Base-by-base conservation (phyloP, 2,329 filamentous ascomycete genomes). In the Leptographium wingfieldii region DNA sequence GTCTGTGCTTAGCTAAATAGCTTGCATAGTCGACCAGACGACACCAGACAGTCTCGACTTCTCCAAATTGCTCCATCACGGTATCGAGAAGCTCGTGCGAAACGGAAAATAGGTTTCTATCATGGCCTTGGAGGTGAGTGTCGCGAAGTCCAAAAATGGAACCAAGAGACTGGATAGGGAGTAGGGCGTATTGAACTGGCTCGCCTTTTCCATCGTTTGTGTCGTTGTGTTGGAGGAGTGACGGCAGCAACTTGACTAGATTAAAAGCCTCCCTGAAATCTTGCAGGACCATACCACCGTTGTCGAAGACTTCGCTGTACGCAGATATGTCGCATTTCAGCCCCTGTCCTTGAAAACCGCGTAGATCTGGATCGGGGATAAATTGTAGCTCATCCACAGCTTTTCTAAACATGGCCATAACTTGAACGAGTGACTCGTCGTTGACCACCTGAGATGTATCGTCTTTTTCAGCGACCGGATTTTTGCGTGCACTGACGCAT, bases 361-460 rank as follows among this genome's bases (percentile, higher is more conserved):
- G 19, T 29, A 55, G n/a, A 10, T 58, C 40, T 12, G 22, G 51
- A 12, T 58, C 38, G 33, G 56, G 31, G 5, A 33, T 16, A 14
- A 49, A 58, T 43, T 55, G 59, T 16, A 60, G 51, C 5, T 51
- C 52, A 19, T 60, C 59, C 38, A 60, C 59, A 3, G 52, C 38
- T 1, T 33, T 56, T 52, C 22, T 60, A 51, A 60, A 58, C 3
- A 2, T 19, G 22, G 11, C 10, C 56, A 59, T 56, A 25, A 46
- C 38, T 6, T 48, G 22, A 22, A 25, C 29, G 14, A 53, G 52
- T 5, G 48, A 22, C 2, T 11, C 53, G 51, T 27, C 35, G 10
- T 19, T 6, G 10, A n/a, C 27, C 22, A n/a, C 27, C 22, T 58
- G 29, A 12, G 29, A n/a, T 11, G 11, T 12, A 16, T 43, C 43